Percentiles rank a stretch among this genome's conserved stretches.
Conservation (phyloP, 192 early-diverging fungal genomes). For the Podila minutissima region DNA sequence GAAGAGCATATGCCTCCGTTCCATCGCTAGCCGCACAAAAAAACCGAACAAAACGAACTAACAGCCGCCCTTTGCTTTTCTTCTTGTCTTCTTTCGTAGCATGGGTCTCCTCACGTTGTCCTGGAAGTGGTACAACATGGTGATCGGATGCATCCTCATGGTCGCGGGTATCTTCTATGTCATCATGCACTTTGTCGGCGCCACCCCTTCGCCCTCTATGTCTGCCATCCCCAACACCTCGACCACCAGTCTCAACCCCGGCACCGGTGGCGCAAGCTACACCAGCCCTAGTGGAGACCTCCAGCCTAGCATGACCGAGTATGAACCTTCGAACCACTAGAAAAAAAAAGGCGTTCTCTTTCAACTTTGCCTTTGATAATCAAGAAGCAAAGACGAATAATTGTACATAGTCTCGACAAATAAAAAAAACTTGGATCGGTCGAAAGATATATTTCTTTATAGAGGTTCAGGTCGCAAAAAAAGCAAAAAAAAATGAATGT, state of each 20-base stretch:
- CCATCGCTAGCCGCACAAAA: neutral
- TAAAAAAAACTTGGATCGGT: no score
- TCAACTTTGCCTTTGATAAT: neutral
- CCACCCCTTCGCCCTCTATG: conserved; percentile 50
- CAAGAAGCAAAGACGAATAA: conserved; percentile 1
- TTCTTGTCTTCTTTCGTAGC: neutral
- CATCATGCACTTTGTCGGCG: conserved; percentile 46
- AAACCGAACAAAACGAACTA: neutral
- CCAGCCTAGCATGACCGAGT: conserved; percentile 32
- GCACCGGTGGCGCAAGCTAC: conserved; percentile 11
- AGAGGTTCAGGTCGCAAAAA: no score
- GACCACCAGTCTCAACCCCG: conserved; percentile 31
- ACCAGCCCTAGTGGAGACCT: conserved; percentile 9
- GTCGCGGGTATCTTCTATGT: conserved; percentile 31
- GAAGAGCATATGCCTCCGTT: conserved; percentile 1
- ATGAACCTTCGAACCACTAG: conserved; percentile 5
- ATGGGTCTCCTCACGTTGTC: conserved; percentile 11
- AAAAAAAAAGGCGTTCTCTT: neutral
- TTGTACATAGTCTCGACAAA: neutral
- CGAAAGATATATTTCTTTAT: no score
- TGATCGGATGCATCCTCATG: conserved; percentile 43
- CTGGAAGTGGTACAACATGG: conserved; percentile 45
- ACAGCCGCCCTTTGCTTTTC: neutral
- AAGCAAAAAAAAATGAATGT: no score
- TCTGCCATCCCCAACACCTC: conserved; percentile 37